Conservation (phyloP, 257 asterid species). For the Leptodermis oblonga region DNA sequence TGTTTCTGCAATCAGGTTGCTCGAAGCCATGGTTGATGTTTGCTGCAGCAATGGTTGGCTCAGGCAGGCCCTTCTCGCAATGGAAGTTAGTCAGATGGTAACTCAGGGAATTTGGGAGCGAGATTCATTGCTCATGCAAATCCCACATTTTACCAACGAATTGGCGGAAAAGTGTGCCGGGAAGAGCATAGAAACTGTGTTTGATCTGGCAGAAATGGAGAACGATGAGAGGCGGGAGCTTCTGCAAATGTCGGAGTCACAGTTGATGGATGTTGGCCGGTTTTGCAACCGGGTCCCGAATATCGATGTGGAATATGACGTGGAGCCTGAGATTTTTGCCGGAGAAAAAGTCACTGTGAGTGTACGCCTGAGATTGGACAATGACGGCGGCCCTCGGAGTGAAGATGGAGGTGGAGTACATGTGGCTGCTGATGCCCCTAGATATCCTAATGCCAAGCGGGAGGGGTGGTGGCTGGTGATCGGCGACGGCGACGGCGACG, state of each 20-base stretch:
- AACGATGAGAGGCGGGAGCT: conserved; percentile 35
- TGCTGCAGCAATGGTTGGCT: conserved; percentile 38
- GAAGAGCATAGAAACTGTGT: conserved; percentile 33
- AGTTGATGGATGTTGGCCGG: conserved; percentile 35
- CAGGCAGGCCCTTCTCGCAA: conserved; percentile 30
- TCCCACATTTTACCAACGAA: conserved; percentile 40
- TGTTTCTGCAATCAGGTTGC: conserved; percentile 27
- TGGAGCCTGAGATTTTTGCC: conserved; percentile 21
- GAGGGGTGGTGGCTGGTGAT: too few species aligned
- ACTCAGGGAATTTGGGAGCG: conserved; percentile 44
- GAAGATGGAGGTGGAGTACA: too few species aligned
- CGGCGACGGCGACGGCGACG: too few species aligned
- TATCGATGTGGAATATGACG: conserved; percentile 33
- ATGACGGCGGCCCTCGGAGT: too few species aligned
- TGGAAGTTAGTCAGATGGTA: conserved; percentile 42
- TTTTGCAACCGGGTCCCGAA: conserved; percentile 38
- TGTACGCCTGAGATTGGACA: too few species aligned
- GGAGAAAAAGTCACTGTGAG: conserved; percentile 29
- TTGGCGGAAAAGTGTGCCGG: conserved; percentile 36
- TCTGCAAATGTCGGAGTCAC: conserved; percentile 36
- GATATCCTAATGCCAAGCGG: too few species aligned
- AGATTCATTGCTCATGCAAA: conserved; percentile 35
- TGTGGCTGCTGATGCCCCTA: too few species aligned
- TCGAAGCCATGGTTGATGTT: conserved; percentile 42
- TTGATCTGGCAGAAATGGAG: conserved; percentile 37